phyloP scores from a whole-genome alignment of 768 basidiomycete species.

The Suillus subluteus region DNA sequence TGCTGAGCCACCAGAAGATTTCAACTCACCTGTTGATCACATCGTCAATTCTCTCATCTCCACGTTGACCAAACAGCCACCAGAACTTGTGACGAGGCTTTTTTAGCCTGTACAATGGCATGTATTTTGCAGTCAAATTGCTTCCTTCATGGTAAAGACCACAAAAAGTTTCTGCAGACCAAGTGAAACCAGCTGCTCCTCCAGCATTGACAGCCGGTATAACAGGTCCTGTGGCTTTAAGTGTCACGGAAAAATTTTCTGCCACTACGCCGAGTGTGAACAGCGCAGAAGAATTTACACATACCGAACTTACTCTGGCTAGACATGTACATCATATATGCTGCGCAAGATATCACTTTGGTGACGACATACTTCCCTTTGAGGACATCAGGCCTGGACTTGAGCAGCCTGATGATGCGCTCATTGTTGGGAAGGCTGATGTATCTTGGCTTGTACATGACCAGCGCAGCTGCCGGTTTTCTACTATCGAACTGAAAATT shows the following conservation, averaged over 20 bases:
- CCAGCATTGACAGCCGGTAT: constrained; percentile 13
- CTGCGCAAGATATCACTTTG: constrained; percentile 32
- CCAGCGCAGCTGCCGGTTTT: constrained; percentile 35
- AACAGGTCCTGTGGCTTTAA: constrained; percentile 19
- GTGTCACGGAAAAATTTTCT: constrained; percentile 26
- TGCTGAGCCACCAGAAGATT: background rate
- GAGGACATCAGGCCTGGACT: constrained; percentile 13
- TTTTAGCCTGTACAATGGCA: constrained; percentile 30
- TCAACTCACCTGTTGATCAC: background rate
- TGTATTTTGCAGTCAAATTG: constrained; percentile 21
- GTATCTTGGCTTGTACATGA: constrained; percentile 35
- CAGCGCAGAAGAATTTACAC: background rate
- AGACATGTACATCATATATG: constrained; percentile 38
- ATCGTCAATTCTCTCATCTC: constrained; percentile 6
- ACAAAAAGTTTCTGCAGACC: constrained; percentile 22
- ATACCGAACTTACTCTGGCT: constrained; percentile 22
- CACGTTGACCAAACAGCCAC: constrained; percentile 14
- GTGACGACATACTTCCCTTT: constrained; percentile 40
- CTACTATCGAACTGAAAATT: constrained; percentile 38
- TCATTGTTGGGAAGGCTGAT: constrained; percentile 18
- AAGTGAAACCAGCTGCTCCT: constrained; percentile 15
- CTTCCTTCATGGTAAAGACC: constrained; percentile 25
- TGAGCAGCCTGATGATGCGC: background rate
- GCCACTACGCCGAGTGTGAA: constrained; percentile 18
- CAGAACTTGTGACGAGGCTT: constrained; percentile 3